phyloP scores from a whole-genome alignment of 2,329 filamentous ascomycete species.

The Phaeosphaeriaceae sp. region DNA sequence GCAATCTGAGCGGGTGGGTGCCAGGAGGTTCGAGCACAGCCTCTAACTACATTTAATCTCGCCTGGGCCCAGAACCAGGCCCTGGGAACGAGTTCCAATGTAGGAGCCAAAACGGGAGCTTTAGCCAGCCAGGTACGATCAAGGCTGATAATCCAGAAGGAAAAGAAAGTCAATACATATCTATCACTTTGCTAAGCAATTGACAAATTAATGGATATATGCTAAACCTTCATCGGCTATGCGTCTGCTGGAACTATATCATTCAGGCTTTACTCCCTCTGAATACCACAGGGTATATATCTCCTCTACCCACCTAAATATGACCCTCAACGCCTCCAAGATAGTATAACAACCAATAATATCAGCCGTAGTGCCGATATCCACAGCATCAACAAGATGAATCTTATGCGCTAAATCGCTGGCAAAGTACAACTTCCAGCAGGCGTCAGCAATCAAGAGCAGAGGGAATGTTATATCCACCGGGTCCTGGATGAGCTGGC shows the following conservation, averaged over 20 bases:
- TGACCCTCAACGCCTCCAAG: slow-evolving; percentile 20
- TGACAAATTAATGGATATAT: no score
- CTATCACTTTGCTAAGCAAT: no score
- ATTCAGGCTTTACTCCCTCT: slow-evolving; percentile 16
- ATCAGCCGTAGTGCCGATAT: slow-evolving; percentile 25
- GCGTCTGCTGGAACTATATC: background rate
- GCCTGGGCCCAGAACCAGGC: no score
- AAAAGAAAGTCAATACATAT: no score
- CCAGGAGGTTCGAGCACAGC: no score
- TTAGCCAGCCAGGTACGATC: no score
- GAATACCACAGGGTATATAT: slow-evolving; percentile 17
- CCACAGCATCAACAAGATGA: slow-evolving; percentile 24
- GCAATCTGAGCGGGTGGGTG: no score
- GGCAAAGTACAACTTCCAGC: slow-evolving; percentile 24
- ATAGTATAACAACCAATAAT: slow-evolving; percentile 28
- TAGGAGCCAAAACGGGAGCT: no score
- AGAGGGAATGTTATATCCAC: slow-evolving; percentile 25
- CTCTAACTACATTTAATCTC: no score
- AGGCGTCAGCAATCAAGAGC: slow-evolving; percentile 16
- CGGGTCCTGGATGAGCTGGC: slow-evolving; percentile 18
- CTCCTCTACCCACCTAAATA: slow-evolving; percentile 19
- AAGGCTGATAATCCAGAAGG: no score
- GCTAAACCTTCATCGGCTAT: no score
- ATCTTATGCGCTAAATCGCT: slow-evolving; percentile 22
- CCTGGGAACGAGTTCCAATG: no score